Base-by-base conservation (phyloP, 75 land plant genomes). In the Sequoiadendron giganteum region DNA sequence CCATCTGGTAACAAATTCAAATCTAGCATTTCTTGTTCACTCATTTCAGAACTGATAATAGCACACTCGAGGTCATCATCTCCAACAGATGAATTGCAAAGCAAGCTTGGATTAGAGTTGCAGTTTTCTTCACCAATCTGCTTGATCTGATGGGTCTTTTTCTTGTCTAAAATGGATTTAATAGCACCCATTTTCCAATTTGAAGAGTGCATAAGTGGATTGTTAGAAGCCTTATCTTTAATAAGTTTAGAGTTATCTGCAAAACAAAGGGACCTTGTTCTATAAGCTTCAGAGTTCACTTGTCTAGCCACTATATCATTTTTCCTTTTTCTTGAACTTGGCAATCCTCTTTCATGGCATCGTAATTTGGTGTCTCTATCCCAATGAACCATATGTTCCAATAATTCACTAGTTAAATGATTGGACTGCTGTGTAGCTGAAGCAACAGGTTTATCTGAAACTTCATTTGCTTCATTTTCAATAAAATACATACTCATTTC, bases 391-490 rank as follows among this genome's bases (percentile, higher is more conserved):
- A 21, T 61, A 61, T 61, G 25, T 2, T 77, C 40, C 0, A 77
- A 77, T 16, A 43, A 77, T 43, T 4, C 38, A 39, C 18, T 14
- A 34, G 40, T 10, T 14, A 36, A 77, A 14, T 14, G 18, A 16
- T 77, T 38, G 36, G 36, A 10, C 16, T 11, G 6, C 1, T 38
- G 16, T 34, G 40, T 36, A 10, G 80, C 80, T 2, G 38, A 34
- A 36, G 80, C 80, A 77, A 77, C 80, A 77, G 32, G 80, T 16
- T 77, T 18, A 25, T 80, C 11, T 15, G 42, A 25, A 80, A 80
- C n/a, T 80, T 80, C 21, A 25, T 80, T 80, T 80, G 48, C 83
- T 43, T 80, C 83, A 80, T 25, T 80, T 43, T 80, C 83, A 43
- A 80, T 36, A 43, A 42, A 21, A 42, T 43, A 9, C 18, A 7